A percentile compares a stretch with the other conserved stretches of the same genome.
Evolutionary conservation across 2,329 filamentous ascomycete genomes (phyloP).

Genomic region (Talaromyces atroroseus): DNA sequence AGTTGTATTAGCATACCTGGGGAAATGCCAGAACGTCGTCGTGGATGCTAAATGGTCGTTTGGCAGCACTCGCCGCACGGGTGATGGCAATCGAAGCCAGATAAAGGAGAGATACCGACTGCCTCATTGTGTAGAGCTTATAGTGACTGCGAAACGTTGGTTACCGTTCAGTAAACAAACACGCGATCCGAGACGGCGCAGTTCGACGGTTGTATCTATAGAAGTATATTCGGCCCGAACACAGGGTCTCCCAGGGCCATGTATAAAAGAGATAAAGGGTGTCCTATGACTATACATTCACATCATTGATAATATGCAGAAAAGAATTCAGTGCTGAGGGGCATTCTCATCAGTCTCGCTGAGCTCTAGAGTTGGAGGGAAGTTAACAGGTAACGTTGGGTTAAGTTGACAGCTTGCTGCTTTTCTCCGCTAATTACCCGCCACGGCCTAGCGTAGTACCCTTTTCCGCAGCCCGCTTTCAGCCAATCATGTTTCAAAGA

Average conservation of each 20-base stretch:
- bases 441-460: neutral
- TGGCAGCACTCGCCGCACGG: conserved; percentile 42
- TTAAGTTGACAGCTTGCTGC: neutral
- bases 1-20: conserved; percentile 53
- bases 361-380: neutral
- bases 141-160: neutral
- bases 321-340: neutral
- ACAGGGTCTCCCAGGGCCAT: neutral
- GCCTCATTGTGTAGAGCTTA: conserved; percentile 20
- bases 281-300: neutral
- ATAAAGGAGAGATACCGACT: conserved; percentile 25
- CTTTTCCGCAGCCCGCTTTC: neutral
- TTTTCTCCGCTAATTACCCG: neutral
- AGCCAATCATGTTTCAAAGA: neutral
- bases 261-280: neutral
- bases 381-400: conserved; percentile 7
- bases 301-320: neutral
- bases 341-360: too few species aligned
- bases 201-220: neutral
- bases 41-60: conserved; percentile 72
- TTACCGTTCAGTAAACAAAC: neutral
- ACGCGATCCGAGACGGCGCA: neutral
- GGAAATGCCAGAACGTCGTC: conserved; percentile 84
- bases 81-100: conserved; percentile 27
- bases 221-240: neutral